A percentile compares a stretch with the other conserved stretches of the same genome.
Evolutionary conservation across 495 filamentous ascomycete genomes (phyloP).

Genomic region (Lasiosphaeriaceae sp.): DNA sequence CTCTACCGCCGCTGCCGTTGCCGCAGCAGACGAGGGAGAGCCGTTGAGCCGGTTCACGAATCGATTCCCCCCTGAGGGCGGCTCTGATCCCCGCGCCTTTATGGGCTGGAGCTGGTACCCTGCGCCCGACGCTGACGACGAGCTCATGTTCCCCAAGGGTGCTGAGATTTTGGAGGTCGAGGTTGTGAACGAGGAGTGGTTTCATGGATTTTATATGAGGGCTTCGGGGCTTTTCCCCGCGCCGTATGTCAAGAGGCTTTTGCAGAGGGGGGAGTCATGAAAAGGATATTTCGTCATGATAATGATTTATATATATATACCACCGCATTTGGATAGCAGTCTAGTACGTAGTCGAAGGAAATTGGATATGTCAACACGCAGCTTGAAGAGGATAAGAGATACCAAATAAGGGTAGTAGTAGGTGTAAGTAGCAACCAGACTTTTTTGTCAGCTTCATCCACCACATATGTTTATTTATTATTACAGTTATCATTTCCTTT

Average conservation of each 20-base stretch:
- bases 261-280: constrained; percentile 1
- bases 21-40: background rate
- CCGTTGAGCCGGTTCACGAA: constrained; percentile 3
- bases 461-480: background rate
- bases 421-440: no score
- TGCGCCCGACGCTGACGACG: constrained; percentile 54
- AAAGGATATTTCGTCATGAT: background rate
- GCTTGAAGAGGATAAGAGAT: no score
- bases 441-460: background rate
- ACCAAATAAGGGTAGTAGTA: no score
- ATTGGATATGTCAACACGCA: no score
- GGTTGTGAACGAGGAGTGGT: constrained; percentile 86
- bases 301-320: background rate
- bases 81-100: constrained; percentile 55
- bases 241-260: constrained; percentile 52
- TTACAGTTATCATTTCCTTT: no score
- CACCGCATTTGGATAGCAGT: background rate
- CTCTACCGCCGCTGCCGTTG: constrained; percentile 9
- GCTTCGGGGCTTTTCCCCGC: constrained; percentile 71
- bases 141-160: constrained; percentile 76
- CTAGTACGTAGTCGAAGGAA: background rate
- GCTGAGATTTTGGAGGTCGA: constrained; percentile 77
- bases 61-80: constrained; percentile 68
- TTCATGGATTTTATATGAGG: constrained; percentile 74
- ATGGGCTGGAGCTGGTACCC: constrained; percentile 76